phyloP scores from a whole-genome alignment of 768 basidiomycete species.

The Boletales sp. region DNA sequence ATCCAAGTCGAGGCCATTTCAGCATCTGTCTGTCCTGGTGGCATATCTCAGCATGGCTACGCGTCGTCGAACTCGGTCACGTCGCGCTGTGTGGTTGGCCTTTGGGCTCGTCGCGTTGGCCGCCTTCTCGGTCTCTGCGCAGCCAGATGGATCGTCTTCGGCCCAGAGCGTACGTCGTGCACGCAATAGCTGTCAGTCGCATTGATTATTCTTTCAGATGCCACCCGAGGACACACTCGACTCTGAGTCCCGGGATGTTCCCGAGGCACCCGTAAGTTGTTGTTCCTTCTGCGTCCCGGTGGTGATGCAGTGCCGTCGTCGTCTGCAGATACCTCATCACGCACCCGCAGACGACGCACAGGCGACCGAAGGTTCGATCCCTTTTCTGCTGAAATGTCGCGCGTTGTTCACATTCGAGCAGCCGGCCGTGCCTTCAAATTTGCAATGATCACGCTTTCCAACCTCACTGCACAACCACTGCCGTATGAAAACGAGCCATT shows the following conservation, averaged over 20 bases:
- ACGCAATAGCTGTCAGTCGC: neutral
- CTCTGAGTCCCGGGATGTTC: conserved; percentile 1
- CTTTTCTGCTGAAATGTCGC: neutral
- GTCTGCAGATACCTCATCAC: conserved; percentile 11
- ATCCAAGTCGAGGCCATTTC: too few species aligned
- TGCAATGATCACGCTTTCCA: conserved; percentile 63
- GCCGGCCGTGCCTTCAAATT: conserved; percentile 75
- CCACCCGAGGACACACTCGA: conserved; percentile 12
- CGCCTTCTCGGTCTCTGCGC: conserved; percentile 43
- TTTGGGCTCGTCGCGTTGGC: conserved; percentile 56
- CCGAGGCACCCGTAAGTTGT: conserved; percentile 14
- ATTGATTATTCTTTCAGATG: conserved; percentile 5
- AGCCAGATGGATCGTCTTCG: conserved; percentile 18
- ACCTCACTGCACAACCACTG: conserved; percentile 58
- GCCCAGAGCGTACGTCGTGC: conserved; percentile 15
- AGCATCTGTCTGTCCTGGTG: too few species aligned
- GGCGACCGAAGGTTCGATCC: conserved; percentile 47
- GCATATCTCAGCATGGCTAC: conserved; percentile 12
- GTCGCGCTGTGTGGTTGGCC: conserved; percentile 56
- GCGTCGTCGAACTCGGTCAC: conserved; percentile 20
- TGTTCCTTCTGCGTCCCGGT: too few species aligned
- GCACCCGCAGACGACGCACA: conserved; percentile 35
- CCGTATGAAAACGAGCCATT: conserved; percentile 52
- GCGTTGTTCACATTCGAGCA: conserved; percentile 24
- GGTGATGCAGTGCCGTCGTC: too few species aligned